These are phyloP conservation scores for Agapanthus africanus DNA, from an alignment of 106 monocot species.

Conservation along the genomic window DNA sequence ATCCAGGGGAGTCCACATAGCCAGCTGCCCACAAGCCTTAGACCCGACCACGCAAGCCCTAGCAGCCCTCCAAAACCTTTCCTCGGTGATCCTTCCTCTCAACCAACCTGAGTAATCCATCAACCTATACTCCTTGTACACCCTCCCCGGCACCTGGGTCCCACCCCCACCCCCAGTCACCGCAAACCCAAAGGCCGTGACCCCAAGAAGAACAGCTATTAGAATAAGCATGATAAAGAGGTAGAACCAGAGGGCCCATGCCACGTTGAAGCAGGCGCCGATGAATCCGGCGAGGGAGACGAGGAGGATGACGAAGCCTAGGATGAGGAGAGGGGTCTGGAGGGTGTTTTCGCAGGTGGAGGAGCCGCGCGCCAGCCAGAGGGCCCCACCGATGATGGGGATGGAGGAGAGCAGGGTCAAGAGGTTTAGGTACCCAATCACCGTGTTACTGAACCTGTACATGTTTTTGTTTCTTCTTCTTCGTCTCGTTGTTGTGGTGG, in stretches of 20 bases:
- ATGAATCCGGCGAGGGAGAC: slow-evolving; percentile 82
- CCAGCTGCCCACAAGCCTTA: slow-evolving; percentile 52
- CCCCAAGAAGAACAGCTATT: slow-evolving; percentile 46
- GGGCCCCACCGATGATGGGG: slow-evolving; percentile 78
- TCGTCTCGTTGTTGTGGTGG: neutral
- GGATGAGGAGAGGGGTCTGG: slow-evolving; percentile 67
- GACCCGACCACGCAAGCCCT: slow-evolving; percentile 56
- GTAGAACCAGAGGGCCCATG: slow-evolving; percentile 82
- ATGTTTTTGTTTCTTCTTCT: neutral
- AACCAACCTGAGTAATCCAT: slow-evolving; percentile 76
- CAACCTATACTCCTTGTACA: slow-evolving; percentile 66
- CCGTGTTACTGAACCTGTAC: slow-evolving; percentile 76
- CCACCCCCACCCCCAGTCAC: slow-evolving; percentile 76
- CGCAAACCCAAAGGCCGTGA: slow-evolving; percentile 75
- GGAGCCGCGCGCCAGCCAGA: slow-evolving; percentile 57
- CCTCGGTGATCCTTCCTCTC: slow-evolving; percentile 31
- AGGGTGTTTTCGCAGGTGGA: slow-evolving; percentile 66
- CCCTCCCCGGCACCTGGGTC: slow-evolving; percentile 41
- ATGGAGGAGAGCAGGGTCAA: slow-evolving; percentile 69
- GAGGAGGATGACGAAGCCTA: slow-evolving; percentile 85
- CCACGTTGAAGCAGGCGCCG: slow-evolving; percentile 78
- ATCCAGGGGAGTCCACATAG: slow-evolving; percentile 72
- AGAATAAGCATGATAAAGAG: slow-evolving; percentile 74
- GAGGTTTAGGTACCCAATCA: slow-evolving; percentile 88
- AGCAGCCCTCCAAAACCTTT: slow-evolving; percentile 44